Base-by-base conservation (phyloP, 495 filamentous ascomycete genomes). In the Xylaria palmicola region DNA sequence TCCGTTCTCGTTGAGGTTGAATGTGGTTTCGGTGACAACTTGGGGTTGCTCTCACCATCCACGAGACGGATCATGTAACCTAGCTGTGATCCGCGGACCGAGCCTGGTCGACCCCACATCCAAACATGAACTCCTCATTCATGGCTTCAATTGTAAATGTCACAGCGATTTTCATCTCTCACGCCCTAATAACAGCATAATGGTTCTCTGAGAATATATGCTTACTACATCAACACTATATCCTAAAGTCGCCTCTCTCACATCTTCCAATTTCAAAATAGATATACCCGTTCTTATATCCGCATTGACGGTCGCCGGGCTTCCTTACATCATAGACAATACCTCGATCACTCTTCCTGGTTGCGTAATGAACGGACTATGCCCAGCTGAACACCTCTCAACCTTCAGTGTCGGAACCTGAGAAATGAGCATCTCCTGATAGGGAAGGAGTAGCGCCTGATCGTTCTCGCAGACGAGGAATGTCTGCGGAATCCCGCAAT, bases 341-440 rank as follows among this genome's bases (percentile, higher is more conserved):
- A 65, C 49, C 27, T 68, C 58, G 32, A 65, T 54, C 6, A 73
- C 60, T 62, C 62, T 63, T 36, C 71, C 59, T 0, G 72, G 66
- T 47, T 71, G 66, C 34, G 65, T 70, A 20, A 72, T 54, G 44
- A 74, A 77, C 1, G 72, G 66, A 47, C 59, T 66, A 63, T 77
- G 75, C 40, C 71, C 63, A 1, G 72, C 64, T 15, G 65, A 60
- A 17, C 67, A 69, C 12, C 65, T 62, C 51, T 65, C 65, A 22
- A 74, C 66, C 41, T 37, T 65, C 15, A 65, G 36, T 1, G 29
- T 39, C 20, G 63, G 53, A 12, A 17, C 49, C 43, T 34, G 48
- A 27, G 44, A 58, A 19, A 62, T 56, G 62, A 70, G 67, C 26
- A 53, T 43, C 44, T 69, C 66, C 37, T 73, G 70, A 4, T 34